These are phyloP conservation scores for Candida vartiovaarae DNA, from an alignment of 805 yeast species.

Conservation along the genomic window DNA sequence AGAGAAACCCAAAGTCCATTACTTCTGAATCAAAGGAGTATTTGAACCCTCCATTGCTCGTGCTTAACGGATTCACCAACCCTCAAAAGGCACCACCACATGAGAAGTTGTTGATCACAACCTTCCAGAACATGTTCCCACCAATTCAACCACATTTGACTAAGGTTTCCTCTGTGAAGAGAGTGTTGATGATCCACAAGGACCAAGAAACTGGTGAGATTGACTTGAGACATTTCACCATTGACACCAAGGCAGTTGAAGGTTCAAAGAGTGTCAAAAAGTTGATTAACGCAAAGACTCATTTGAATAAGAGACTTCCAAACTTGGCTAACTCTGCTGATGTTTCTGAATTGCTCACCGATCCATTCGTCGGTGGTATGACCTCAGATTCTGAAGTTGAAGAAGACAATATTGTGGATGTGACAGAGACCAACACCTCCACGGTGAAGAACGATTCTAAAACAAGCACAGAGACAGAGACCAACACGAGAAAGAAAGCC, in stretches of 20 bases:
- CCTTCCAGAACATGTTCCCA: conserved; percentile 94
- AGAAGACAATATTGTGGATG: conserved; percentile 77
- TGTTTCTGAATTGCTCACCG: conserved; percentile 76
- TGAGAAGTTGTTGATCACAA: conserved; percentile 79
- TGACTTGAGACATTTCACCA: conserved; percentile 84
- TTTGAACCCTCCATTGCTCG: conserved; percentile 79
- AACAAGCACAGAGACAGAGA: conserved; percentile 9
- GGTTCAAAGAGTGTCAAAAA: conserved; percentile 28
- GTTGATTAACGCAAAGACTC: conserved; percentile 19
- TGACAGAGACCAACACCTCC: conserved; percentile 27
- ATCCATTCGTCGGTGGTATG: conserved; percentile 71
- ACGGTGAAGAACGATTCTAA: conserved; percentile 12
- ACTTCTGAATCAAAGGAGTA: conserved; percentile 57
- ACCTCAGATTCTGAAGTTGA: conserved; percentile 93
- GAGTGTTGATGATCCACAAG: conserved; percentile 80
- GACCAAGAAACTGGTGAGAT: conserved; percentile 64
- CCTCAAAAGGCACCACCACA: conserved; percentile 56
- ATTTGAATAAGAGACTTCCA: conserved; percentile 19
- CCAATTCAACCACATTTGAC: conserved; percentile 84
- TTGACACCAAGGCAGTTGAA: conserved; percentile 79
- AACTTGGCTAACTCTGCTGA: conserved; percentile 50
- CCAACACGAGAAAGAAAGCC: conserved; percentile 53
- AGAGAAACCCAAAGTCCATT: conserved; percentile 73
- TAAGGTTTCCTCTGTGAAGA: conserved; percentile 62
- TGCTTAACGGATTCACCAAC: conserved; percentile 80